phyloP scores from a whole-genome alignment of 345 rosid species.

The Gossypium longicalyx region DNA sequence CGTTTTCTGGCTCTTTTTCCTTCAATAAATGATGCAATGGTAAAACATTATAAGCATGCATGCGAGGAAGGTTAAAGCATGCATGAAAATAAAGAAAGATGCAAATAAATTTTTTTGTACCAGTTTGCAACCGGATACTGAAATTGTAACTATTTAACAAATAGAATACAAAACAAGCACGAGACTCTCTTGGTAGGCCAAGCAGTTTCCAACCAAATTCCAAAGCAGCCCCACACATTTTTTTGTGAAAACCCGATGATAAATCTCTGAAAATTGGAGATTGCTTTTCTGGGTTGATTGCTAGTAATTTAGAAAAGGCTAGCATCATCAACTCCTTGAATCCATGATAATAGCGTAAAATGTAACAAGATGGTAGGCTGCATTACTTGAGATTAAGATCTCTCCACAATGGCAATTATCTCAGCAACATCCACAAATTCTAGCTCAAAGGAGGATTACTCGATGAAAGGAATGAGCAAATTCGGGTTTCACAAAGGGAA shows the following conservation, averaged over 20 bases:
- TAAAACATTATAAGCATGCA: conserved; percentile 4
- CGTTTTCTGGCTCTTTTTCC: conserved; percentile 52
- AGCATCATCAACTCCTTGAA: background rate
- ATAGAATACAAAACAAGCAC: background rate
- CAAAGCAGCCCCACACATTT: background rate
- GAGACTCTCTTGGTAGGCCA: background rate
- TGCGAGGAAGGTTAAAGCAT: background rate
- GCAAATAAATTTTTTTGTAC: background rate
- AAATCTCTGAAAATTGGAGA: background rate
- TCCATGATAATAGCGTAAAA: background rate
- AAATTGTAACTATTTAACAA: background rate
- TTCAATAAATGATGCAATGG: conserved; percentile 15
- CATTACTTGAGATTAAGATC: background rate
- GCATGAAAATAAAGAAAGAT: background rate
- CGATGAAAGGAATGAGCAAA: background rate
- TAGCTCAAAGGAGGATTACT: background rate
- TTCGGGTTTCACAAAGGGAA: background rate
- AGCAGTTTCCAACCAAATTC: background rate
- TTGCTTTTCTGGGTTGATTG: background rate
- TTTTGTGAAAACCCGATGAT: background rate
- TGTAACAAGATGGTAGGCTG: background rate
- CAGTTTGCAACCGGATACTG: background rate
- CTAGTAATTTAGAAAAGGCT: background rate
- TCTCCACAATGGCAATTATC: background rate
- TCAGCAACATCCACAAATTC: background rate